Percentiles rank a stretch among this genome's conserved stretches.
These are phyloP conservation scores for Pistacia integerrima DNA, from an alignment of 345 rosid genomes.

Conservation along the genomic window DNA sequence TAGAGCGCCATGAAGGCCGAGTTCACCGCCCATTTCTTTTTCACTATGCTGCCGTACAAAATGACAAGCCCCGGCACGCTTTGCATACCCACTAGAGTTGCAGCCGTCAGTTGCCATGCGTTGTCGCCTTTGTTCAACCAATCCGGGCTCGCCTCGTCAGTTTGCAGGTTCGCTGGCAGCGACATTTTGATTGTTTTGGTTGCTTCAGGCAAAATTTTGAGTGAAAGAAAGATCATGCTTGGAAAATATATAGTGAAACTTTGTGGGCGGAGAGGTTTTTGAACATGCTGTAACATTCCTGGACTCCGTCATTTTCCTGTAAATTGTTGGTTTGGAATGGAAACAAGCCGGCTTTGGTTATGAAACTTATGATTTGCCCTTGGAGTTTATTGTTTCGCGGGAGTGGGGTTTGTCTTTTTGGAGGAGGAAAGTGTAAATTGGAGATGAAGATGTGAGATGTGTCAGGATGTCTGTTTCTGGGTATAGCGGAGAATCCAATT, in stretches of 20 bases:
- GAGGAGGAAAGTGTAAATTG: neutral
- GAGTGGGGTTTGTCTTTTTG: neutral
- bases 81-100: conserved; percentile 65
- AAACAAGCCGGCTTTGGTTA: neutral
- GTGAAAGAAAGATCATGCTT: neutral
- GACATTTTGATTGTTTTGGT: neutral
- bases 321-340: conserved; percentile 7
- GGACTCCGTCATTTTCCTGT: conserved; percentile 14
- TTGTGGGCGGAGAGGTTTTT: neutral
- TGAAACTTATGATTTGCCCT: conserved; percentile 2
- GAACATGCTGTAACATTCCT: conserved; percentile 9
- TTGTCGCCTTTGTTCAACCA: conserved; percentile 79
- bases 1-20: conserved; percentile 78
- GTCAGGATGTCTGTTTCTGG: conserved; percentile 14
- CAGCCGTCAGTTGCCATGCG: conserved; percentile 72
- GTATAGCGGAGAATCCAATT: conserved; percentile 31
- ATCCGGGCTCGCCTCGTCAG: conserved; percentile 40
- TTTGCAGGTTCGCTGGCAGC: conserved; percentile 41
- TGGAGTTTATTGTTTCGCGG: neutral
- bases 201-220: neutral
- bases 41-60: conserved; percentile 66
- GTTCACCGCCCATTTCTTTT: conserved; percentile 82
- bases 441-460: conserved; percentile 1
- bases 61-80: conserved; percentile 71
- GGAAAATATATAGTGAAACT: conserved; percentile 1